Evolutionary conservation across 179 eudicot species (phyloP), one percentile per base, ranked within the genome.

Genomic region (Pouteria campechiana): DNA sequence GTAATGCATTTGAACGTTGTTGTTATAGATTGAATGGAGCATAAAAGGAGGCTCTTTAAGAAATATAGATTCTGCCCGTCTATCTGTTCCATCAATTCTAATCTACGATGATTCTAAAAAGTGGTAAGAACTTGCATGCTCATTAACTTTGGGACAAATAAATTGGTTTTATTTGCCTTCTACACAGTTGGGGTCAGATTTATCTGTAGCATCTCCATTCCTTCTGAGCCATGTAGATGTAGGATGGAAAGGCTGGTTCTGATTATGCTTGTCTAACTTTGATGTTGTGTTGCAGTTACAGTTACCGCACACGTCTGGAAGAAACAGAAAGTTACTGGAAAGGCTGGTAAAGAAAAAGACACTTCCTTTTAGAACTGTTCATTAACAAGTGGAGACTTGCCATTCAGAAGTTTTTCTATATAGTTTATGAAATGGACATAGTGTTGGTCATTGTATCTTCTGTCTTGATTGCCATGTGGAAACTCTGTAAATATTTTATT

Each of bases 11-110:
- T n/a, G n/a, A n/a, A n/a, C n/a, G n/a, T n/a, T n/a, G n/a, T n/a
- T n/a, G n/a, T n/a, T n/a, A 32, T 56, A 88, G 97, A 74, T 89
- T 49, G 95, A 89, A 74, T 89, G 97, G 97, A 85, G 83, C 41
- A 68, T 89, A 56, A 85, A 67, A 74, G 67, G 86, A 28, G 97
- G 97, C 49, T 48, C 89, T 29, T 55, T 81, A 54, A 81, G 97
- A 72, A 85, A 85, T 54, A 63, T 78, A 13, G 89, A 85, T 41
- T 89, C 95, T 32, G 97, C 97, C 27, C 74, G 95, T 50, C 39
- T 89, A 52, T 89, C 97, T 37, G 68, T 89, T 56, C 95, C 97
- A 34, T 63, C 81, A 61, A 89, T 95, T 32, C 54, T 89, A 39
- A 67, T 39, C 46, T 89, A 60, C 53, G 95, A 89, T 46, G 95